These are phyloP conservation scores for Globisporangium paroecandrum DNA, from an alignment of 352 stramenopile genomes.

Conservation along the genomic window DNA sequence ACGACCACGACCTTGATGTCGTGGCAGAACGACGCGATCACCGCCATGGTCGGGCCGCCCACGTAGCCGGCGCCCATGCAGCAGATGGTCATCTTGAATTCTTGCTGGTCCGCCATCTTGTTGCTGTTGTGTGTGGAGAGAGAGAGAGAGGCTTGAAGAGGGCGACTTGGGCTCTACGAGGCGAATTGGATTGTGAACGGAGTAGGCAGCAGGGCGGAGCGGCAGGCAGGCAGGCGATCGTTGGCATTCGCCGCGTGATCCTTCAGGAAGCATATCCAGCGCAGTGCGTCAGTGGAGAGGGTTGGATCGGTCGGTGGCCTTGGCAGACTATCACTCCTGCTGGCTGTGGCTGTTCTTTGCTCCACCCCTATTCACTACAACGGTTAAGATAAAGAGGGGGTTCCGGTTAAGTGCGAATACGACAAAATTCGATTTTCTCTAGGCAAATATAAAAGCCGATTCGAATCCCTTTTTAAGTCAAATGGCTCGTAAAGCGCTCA, in stretches of 20 bases:
- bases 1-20: slow-evolving; percentile 98
- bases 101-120: slow-evolving; percentile 20
- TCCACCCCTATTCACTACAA: too few relatives aligned
- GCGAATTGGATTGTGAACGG: not conserved
- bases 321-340: too few relatives aligned
- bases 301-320: too few relatives aligned
- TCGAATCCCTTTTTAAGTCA: not conserved
- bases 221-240: not conserved
- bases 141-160: not conserved
- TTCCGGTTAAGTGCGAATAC: too few relatives aligned
- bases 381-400: too few relatives aligned
- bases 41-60: slow-evolving; percentile 98
- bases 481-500: too few relatives aligned
- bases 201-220: not conserved
- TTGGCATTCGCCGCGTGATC: not conserved
- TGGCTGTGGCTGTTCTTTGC: too few relatives aligned
- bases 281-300: too few relatives aligned
- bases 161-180: slow-evolving; percentile 1
- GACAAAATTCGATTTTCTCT: too few relatives aligned
- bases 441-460: not conserved
- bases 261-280: not conserved
- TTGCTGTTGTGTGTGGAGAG: too few relatives aligned
- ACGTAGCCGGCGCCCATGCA: slow-evolving; percentile 99
- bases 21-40: slow-evolving; percentile 97
- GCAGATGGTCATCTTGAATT: slow-evolving; percentile 90